Percentiles rank a stretch among this genome's conserved stretches.
phyloP scores from a whole-genome alignment of 257 asterid genomes.

The Rhazya stricta region DNA sequence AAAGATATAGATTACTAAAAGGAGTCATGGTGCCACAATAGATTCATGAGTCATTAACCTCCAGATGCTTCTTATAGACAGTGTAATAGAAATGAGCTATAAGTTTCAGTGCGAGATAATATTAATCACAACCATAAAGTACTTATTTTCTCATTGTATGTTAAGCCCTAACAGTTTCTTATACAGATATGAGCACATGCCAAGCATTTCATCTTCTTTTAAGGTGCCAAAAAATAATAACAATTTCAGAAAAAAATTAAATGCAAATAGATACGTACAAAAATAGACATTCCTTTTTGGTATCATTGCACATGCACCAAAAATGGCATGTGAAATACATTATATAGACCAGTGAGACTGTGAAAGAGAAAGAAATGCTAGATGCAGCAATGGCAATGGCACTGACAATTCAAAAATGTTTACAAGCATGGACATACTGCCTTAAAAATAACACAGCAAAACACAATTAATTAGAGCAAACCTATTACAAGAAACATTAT shows the following conservation, averaged over 20 bases:
- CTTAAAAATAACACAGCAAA: background rate
- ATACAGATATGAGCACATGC: too few relatives aligned
- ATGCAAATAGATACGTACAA: background rate
- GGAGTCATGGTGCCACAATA: background rate
- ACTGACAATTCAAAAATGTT: background rate
- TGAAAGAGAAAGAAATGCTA: background rate
- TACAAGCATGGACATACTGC: conserved; percentile 2
- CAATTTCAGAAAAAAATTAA: too few relatives aligned
- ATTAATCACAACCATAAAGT: too few relatives aligned
- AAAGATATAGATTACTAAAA: background rate
- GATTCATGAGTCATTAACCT: background rate
- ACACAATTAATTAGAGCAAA: background rate
- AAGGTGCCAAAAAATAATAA: too few relatives aligned
- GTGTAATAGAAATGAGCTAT: background rate
- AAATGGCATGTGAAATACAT: background rate
- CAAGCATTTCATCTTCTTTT: background rate
- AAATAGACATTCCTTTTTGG: background rate
- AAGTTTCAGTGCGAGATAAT: too few relatives aligned
- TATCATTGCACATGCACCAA: conserved; percentile 5
- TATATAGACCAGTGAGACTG: background rate
- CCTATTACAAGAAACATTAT: background rate
- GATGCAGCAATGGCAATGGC: background rate
- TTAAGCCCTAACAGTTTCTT: too few relatives aligned
- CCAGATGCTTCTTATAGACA: background rate
- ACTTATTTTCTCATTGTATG: too few relatives aligned